phyloP scores from a whole-genome alignment of 345 rosid genomes.

The Eucalyptus lansdowneana region DNA sequence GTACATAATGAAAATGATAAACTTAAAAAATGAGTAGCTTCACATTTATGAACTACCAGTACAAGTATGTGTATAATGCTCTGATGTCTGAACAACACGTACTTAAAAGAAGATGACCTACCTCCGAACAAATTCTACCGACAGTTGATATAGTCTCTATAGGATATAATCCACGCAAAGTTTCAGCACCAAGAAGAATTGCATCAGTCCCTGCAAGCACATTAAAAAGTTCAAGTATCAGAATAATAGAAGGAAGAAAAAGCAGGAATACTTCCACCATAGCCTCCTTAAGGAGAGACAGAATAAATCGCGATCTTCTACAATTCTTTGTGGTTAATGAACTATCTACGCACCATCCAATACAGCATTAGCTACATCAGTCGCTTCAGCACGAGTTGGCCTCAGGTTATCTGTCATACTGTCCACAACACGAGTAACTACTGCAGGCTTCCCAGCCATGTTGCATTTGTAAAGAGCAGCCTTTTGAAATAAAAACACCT shows the following conservation, averaged over 20 bases:
- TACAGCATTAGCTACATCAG: slow-evolving; percentile 99
- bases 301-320: background rate
- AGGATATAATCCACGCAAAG: slow-evolving; percentile 87
- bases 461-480: slow-evolving; percentile 94
- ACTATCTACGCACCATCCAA: slow-evolving; percentile 41
- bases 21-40: background rate
- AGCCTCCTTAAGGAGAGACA: background rate
- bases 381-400: slow-evolving; percentile 98
- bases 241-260: background rate
- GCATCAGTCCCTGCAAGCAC: slow-evolving; percentile 77
- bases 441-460: slow-evolving; percentile 98
- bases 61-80: background rate
- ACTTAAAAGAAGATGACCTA: background rate
- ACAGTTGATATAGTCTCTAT: slow-evolving; percentile 81
- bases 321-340: background rate
- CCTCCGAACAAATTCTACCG: slow-evolving; percentile 94
- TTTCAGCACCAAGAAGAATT: slow-evolving; percentile 98
- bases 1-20: background rate
- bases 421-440: slow-evolving; percentile 94
- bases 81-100: background rate
- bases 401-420: slow-evolving; percentile 94
- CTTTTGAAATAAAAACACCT: slow-evolving; percentile 96
- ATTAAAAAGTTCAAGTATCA: background rate
- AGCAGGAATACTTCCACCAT: background rate
- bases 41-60: background rate